Evolutionary conservation across 2,329 filamentous ascomycete species (phyloP).

Genomic region (Cercospora zeae-maydis): DNA sequence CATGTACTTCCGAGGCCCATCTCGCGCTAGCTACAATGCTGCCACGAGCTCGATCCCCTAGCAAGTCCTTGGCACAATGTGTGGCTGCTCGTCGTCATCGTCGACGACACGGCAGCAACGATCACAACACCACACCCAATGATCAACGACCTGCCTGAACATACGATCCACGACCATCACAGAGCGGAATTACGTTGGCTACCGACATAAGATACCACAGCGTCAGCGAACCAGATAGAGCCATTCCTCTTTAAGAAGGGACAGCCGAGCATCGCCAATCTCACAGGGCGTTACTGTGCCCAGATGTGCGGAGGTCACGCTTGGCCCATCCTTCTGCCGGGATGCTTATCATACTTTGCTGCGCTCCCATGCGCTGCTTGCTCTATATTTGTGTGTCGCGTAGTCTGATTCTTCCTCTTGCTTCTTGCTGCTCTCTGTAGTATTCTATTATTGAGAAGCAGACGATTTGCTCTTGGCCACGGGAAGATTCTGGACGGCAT

Average conservation of each 20-base stretch:
- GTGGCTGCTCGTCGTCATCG: background rate
- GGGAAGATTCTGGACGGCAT: background rate
- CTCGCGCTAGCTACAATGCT: background rate
- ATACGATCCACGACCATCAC: background rate
- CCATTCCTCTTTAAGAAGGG: constrained; percentile 9
- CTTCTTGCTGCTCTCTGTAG: background rate
- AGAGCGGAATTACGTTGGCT: background rate
- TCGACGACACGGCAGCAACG: background rate
- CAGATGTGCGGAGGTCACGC: constrained; percentile 9
- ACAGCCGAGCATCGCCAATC: constrained; percentile 7
- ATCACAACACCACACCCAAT: background rate
- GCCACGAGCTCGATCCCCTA: background rate
- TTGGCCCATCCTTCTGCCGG: constrained; percentile 6
- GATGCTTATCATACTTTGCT: background rate
- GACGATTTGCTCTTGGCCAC: background rate
- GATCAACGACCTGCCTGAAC: background rate
- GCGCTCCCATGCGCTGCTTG: background rate
- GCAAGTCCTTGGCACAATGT: background rate
- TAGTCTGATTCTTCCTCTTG: background rate
- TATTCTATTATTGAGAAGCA: background rate
- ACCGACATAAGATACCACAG: background rate
- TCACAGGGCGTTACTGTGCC: background rate
- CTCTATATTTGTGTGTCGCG: constrained; percentile 2
- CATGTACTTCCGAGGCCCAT: background rate
- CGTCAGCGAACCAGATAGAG: constrained; percentile 6